Evolutionary conservation across 163 green algal species (phyloP), one percentile per base, ranked within the genome.

Genomic region (Scenedesmus sp.): DNA sequence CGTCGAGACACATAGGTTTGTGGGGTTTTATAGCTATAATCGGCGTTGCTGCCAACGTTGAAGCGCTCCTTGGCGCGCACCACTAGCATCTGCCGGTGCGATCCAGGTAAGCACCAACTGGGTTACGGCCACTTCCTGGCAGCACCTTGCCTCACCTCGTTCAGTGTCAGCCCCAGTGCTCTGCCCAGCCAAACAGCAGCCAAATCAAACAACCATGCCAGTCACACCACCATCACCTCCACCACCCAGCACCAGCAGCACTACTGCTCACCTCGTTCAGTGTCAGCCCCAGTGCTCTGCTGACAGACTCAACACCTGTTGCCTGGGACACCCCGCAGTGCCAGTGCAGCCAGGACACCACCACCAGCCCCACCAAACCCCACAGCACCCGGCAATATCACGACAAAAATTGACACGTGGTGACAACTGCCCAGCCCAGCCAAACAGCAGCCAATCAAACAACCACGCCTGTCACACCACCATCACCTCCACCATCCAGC

Each of bases 281-380:
- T 0, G 56, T 26, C 4, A 82, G 81, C 0, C 93, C 93, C 62
- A 95, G 52, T 18, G 94, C 94, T 0, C 90, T 91, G 86, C 93
- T 89, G 8, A 93, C 88, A 0, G 88, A 91, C 59, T 93, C 84
- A 2, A 89, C 89, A 26, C 93, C 94, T 70, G 95, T 91, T 79
- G 94, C 89, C 46, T 89, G 15, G 2, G 82, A 52, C 9, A 92
- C 84, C 20, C 90, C 87, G 46, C 84, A 77, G 88, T 92, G 94
- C 95, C 95, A 96, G 84, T 95, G 92, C 87, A 96, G 77, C 94
- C 95, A 96, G 18, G 54, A 93, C 5, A 92, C 92, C 60, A 96
- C 86, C 93, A 96, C 34, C 89, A 88, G 74, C 8, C 90, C 95
- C 16, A 94, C 93, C 54, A 92, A n/a, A 0, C 52, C 70, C 82